These are phyloP conservation scores for Mycena galopus DNA, from an alignment of 768 basidiomycete species.

Conservation along the genomic window DNA sequence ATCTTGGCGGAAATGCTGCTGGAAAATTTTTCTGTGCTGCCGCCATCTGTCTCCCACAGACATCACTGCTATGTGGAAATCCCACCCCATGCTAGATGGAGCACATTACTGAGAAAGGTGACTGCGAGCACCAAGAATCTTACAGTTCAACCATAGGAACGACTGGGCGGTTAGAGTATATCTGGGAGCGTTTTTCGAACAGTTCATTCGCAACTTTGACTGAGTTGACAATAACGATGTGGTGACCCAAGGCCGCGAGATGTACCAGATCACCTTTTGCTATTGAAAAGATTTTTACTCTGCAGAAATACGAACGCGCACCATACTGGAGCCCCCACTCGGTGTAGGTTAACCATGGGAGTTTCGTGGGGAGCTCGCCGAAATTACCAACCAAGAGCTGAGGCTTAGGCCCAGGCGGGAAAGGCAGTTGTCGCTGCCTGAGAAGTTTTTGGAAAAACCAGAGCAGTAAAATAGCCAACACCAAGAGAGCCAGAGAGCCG, in stretches of 20 bases:
- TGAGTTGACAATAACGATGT: constrained; percentile 45
- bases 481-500: not conserved
- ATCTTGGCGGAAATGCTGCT: constrained; percentile 44
- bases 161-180: constrained; percentile 40
- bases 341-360: constrained; percentile 38
- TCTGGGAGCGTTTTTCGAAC: constrained; percentile 39
- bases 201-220: constrained; percentile 40
- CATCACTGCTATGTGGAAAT: constrained; percentile 45
- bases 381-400: constrained; percentile 39
- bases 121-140: not conserved
- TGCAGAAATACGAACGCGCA: not conserved
- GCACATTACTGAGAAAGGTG: not conserved
- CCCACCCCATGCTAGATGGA: constrained; percentile 50
- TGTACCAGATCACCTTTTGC: constrained; percentile 40
- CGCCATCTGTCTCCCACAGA: constrained; percentile 48
- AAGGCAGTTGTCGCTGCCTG: constrained; percentile 15
- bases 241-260: constrained; percentile 38
- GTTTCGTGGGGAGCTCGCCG: constrained; percentile 31
- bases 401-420: constrained; percentile 42
- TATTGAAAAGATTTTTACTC: constrained; percentile 63
- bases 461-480: not conserved
- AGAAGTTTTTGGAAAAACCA: not conserved
- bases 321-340: constrained; percentile 40
- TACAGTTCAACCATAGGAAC: constrained; percentile 37
- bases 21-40: constrained; percentile 43